A percentile compares a stretch with the other conserved stretches of the same genome.
These are phyloP conservation scores for Cladosporium sp. DNA, from an alignment of 2,329 filamentous ascomycete species.

Conservation along the genomic window DNA sequence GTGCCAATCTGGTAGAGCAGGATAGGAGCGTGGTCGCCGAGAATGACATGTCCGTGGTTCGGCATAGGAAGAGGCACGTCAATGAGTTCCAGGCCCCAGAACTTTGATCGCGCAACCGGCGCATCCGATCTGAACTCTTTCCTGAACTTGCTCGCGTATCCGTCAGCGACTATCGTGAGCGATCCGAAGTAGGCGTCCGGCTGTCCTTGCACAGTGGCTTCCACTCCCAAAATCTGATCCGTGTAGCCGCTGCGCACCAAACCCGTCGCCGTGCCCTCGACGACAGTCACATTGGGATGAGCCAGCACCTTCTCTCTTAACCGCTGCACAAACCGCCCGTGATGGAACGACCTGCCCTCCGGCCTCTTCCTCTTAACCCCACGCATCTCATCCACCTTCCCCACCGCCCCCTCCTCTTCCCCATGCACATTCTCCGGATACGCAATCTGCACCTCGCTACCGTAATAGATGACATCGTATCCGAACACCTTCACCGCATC, in stretches of 20 bases:
- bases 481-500: constrained; percentile 77
- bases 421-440: constrained; percentile 60
- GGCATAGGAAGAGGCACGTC: constrained; percentile 73
- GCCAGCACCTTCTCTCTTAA: constrained; percentile 67
- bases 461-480: constrained; percentile 81
- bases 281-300: constrained; percentile 77
- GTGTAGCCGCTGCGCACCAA: constrained; percentile 65
- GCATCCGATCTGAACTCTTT: constrained; percentile 64
- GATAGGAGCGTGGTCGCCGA: constrained; percentile 70
- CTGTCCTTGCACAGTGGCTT: constrained; percentile 59
- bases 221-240: constrained; percentile 74
- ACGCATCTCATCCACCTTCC: constrained; percentile 28
- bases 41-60: constrained; percentile 78
- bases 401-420: constrained; percentile 25
- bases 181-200: constrained; percentile 77
- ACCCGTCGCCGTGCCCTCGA: constrained; percentile 80
- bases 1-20: constrained; percentile 96
- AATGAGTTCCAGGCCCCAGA: constrained; percentile 88
- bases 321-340: constrained; percentile 84
- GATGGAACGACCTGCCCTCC: constrained; percentile 80
- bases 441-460: constrained; percentile 64
- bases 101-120: constrained; percentile 73
- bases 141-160: constrained; percentile 87
- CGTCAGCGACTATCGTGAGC: constrained; percentile 84
- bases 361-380: constrained; percentile 44